phyloP scores from a whole-genome alignment of 768 basidiomycete genomes.

The Serendipita sp. region DNA sequence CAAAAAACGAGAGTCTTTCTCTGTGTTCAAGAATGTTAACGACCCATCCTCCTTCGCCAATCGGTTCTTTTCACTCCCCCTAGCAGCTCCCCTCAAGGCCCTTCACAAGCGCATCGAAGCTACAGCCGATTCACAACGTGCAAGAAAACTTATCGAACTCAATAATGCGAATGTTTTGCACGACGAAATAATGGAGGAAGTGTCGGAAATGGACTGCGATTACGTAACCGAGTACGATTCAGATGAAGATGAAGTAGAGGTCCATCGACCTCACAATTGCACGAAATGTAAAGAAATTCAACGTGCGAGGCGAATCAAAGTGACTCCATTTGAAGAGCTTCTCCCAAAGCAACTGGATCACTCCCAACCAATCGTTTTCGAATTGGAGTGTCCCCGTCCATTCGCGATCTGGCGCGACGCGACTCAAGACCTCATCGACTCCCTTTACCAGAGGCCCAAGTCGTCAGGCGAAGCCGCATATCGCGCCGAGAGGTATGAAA shows the following conservation, averaged over 20 bases:
- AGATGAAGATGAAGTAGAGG: conserved; percentile 1
- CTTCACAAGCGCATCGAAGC: conserved; percentile 20
- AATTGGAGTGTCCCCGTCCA: conserved; percentile 24
- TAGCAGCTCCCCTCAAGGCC: conserved; percentile 14
- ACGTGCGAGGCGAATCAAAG: conserved; percentile 15
- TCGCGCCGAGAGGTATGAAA: conserved; percentile 12
- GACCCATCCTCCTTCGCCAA: conserved; percentile 19
- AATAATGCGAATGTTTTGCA: conserved; percentile 14
- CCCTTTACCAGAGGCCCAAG: conserved; percentile 19
- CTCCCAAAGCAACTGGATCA: conserved; percentile 19
- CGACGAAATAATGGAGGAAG: conserved; percentile 12
- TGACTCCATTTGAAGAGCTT: conserved; percentile 33
- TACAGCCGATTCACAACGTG: conserved; percentile 15
- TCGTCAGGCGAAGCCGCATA: neutral
- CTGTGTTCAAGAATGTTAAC: conserved; percentile 22
- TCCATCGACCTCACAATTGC: conserved; percentile 13
- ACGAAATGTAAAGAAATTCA: conserved; percentile 18
- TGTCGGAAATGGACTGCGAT: neutral
- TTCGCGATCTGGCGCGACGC: conserved; percentile 31
- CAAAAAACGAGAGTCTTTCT: conserved; percentile 11
- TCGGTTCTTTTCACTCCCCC: conserved; percentile 20
- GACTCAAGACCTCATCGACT: conserved; percentile 26
- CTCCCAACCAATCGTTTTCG: conserved; percentile 26
- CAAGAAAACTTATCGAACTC: conserved; percentile 20
- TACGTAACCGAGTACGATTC: conserved; percentile 7